Conservation (phyloP, 352 stramenopile species). For the Phytophthora europaea region DNA sequence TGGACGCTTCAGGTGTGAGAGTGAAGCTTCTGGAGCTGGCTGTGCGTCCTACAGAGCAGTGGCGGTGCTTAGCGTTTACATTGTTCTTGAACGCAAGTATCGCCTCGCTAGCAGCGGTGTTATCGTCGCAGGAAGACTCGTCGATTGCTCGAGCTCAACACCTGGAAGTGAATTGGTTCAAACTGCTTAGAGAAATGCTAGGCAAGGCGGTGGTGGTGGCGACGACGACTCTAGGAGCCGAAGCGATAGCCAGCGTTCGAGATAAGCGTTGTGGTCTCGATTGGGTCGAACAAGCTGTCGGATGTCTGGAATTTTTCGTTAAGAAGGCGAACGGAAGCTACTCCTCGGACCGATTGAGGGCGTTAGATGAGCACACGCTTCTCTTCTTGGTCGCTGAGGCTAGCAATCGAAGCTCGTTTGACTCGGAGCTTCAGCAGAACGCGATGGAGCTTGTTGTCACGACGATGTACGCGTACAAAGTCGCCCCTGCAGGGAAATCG, state of each 20-base stretch:
- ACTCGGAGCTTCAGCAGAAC: conserved; percentile 24
- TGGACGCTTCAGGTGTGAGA: conserved; percentile 32
- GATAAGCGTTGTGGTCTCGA: neutral
- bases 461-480: conserved; percentile 40
- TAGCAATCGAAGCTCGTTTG: conserved; percentile 12
- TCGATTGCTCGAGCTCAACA: conserved; percentile 11
- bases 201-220: conserved; percentile 52
- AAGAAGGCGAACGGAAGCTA: conserved; percentile 42
- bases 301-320: conserved; percentile 47
- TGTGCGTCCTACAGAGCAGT: conserved; percentile 44
- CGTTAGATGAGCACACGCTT: conserved; percentile 42
- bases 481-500: conserved; percentile 16
- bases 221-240: conserved; percentile 17
- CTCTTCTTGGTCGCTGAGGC: conserved; percentile 45
- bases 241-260: neutral
- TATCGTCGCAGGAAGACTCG: conserved; percentile 22
- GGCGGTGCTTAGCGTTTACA: conserved; percentile 53
- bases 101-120: conserved; percentile 20
- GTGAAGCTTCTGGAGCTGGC: conserved; percentile 56
- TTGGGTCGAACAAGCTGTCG: conserved; percentile 45
- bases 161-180: conserved; percentile 46
- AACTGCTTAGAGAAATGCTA: conserved; percentile 59
- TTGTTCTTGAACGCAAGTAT: conserved; percentile 46
- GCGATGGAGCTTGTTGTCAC: conserved; percentile 38
- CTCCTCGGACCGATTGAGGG: conserved; percentile 37